phyloP scores from a whole-genome alignment of 345 rosid genomes.

The Balakata baccata region DNA sequence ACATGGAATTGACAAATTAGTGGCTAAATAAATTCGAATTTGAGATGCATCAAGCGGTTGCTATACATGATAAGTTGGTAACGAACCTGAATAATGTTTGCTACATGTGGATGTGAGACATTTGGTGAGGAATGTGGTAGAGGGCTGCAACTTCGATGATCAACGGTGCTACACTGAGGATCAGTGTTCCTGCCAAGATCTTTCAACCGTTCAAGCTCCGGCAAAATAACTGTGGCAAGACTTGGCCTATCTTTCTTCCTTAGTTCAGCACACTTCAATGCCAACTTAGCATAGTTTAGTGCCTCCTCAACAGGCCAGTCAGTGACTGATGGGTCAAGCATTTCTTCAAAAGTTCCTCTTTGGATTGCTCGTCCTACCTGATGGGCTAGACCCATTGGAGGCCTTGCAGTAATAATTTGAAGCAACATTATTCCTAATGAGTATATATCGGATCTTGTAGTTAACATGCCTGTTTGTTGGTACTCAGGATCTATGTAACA shows the following conservation, averaged over 20 bases:
- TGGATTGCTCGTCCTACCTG: slow-evolving; percentile 61
- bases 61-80: not conserved
- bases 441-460: slow-evolving; percentile 75
- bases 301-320: slow-evolving; percentile 87
- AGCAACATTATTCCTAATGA: slow-evolving; percentile 83
- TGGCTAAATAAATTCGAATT: not conserved
- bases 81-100: slow-evolving; percentile 26
- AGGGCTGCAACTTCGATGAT: not conserved
- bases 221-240: slow-evolving; percentile 62
- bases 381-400: slow-evolving; percentile 88
- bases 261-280: slow-evolving; percentile 63
- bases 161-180: not conserved
- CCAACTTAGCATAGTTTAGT: slow-evolving; percentile 51
- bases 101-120: slow-evolving; percentile 1
- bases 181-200: slow-evolving; percentile 34
- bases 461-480: slow-evolving; percentile 80
- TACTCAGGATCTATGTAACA: slow-evolving; percentile 94
- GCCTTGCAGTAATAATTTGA: slow-evolving; percentile 71
- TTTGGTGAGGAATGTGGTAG: slow-evolving; percentile 7
- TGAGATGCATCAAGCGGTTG: not conserved
- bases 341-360: slow-evolving; percentile 53
- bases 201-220: slow-evolving; percentile 65
- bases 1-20: not conserved
- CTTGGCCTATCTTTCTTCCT: slow-evolving; percentile 82
- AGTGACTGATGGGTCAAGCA: slow-evolving; percentile 57